phyloP scores from a whole-genome alignment of 164 flowering plant genomes.

The Magnolia sinica region DNA sequence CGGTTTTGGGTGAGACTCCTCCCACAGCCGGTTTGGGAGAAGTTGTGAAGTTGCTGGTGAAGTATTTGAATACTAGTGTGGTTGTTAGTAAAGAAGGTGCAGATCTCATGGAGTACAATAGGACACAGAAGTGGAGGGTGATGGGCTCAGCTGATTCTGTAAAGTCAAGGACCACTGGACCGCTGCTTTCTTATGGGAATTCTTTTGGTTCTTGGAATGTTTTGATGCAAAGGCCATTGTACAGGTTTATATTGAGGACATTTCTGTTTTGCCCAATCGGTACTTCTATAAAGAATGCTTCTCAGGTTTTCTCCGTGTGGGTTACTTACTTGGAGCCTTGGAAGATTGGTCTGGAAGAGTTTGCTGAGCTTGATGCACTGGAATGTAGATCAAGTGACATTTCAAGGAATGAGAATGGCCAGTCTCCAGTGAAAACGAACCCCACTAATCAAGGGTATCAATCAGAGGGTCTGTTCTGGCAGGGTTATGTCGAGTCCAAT shows the following conservation, averaged over 20 bases:
- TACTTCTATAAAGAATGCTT: slow-evolving; percentile 60
- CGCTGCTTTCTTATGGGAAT: slow-evolving; percentile 11
- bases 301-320: slow-evolving; percentile 68
- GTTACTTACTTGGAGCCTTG: slow-evolving; percentile 73
- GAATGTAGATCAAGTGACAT: slow-evolving; percentile 20
- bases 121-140: slow-evolving; percentile 29
- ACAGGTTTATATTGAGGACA: slow-evolving; percentile 72
- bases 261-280: slow-evolving; percentile 70
- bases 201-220: slow-evolving; percentile 51
- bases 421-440: slow-evolving; percentile 8
- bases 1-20: slow-evolving; percentile 54
- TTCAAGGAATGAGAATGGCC: slow-evolving; percentile 20
- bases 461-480: slow-evolving; percentile 51
- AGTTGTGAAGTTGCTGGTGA: slow-evolving; percentile 59
- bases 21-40: slow-evolving; percentile 74
- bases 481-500: slow-evolving; percentile 64
- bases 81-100: slow-evolving; percentile 15
- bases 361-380: slow-evolving; percentile 42
- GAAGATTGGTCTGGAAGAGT: slow-evolving; percentile 51
- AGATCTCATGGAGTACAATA: slow-evolving; percentile 30
- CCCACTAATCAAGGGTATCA: neutral
- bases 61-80: slow-evolving; percentile 54
- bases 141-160: slow-evolving; percentile 28
- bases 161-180: slow-evolving; percentile 29
- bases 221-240: slow-evolving; percentile 70